Conservation (phyloP, 139 green algal genomes). For the Chlorella sorokiniana region DNA sequence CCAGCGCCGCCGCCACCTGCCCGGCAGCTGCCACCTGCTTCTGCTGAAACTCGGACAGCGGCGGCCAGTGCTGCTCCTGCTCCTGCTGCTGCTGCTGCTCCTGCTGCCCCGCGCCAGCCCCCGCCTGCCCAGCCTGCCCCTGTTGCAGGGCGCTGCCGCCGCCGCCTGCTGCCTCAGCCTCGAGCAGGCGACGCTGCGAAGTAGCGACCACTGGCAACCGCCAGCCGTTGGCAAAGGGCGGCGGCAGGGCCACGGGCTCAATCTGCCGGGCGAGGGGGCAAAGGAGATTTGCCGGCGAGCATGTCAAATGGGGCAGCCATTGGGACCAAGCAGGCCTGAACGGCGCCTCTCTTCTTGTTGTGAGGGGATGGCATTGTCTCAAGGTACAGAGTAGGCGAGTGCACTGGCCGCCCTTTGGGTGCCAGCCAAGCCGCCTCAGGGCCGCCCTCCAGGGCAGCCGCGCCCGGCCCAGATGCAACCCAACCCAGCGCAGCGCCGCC, state of each 20-base stretch:
- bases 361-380: neutral
- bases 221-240: too few relatives aligned
- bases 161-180: too few relatives aligned
- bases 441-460: neutral
- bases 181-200: too few relatives aligned
- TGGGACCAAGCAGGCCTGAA: neutral
- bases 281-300: neutral
- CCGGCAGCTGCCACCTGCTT: neutral
- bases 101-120: neutral
- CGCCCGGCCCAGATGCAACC: neutral
- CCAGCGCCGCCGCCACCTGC: constrained; percentile 1
- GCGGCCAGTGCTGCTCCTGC: neutral
- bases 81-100: neutral
- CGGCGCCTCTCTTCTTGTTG: neutral
- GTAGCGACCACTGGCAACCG: too few relatives aligned
- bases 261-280: neutral
- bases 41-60: neutral
- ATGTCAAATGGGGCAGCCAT: neutral
- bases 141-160: too few relatives aligned
- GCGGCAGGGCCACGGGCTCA: neutral
- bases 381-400: neutral
- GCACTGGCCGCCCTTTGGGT: neutral
- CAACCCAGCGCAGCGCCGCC: neutral
- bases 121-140: too few relatives aligned
- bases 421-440: too few relatives aligned